Conservation (phyloP, 148 eudicot genomes). For the Diospyros lotus region DNA sequence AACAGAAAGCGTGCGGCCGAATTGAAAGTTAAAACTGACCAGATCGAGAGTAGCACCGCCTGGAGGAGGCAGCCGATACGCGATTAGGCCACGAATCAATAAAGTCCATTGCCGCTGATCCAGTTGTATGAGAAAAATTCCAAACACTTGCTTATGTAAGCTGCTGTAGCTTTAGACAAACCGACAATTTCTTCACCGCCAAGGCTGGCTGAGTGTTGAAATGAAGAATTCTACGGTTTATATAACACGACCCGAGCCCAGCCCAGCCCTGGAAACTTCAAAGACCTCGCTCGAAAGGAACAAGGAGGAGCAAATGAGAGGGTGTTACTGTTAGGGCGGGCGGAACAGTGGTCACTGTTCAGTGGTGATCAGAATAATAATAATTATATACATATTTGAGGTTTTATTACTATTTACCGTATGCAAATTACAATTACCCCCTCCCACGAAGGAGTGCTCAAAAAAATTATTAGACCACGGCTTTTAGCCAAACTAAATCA, state of each 20-base stretch:
- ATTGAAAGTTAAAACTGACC: slow-evolving; percentile 18
- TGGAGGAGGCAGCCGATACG: slow-evolving; percentile 39
- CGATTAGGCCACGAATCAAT: slow-evolving; percentile 56
- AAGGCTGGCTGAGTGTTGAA: background rate
- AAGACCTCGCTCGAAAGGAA: background rate
- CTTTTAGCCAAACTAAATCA: no score
- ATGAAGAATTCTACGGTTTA: no score
- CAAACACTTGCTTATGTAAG: background rate
- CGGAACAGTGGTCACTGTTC: no score
- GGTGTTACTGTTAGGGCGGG: no score
- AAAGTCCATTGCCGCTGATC: slow-evolving; percentile 29
- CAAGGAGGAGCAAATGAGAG: background rate
- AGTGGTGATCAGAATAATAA: no score
- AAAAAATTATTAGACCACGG: no score
- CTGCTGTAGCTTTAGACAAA: background rate
- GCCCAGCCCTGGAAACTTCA: background rate
- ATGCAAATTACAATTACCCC: no score
- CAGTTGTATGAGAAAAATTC: background rate
- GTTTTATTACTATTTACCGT: no score
- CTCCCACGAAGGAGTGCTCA: no score
- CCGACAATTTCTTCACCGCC: background rate
- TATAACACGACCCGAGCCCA: no score
- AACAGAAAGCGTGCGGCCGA: background rate
- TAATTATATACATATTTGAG: no score
- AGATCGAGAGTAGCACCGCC: slow-evolving; percentile 64